Base-by-base conservation (phyloP, 345 rosid species). In the Nasturtium officinale region DNA sequence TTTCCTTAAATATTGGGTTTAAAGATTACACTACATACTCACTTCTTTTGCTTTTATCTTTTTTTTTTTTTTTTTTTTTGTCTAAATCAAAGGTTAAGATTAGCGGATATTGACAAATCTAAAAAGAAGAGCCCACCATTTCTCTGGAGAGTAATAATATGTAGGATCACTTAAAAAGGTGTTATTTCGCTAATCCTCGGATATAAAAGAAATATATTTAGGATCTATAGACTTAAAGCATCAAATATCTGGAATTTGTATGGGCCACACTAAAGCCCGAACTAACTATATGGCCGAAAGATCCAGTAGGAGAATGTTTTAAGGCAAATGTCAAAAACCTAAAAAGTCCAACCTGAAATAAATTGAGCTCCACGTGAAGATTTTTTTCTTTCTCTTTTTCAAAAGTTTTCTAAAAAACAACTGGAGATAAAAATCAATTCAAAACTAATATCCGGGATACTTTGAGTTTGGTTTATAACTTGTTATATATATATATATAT, bases 181-280 rank as follows among this genome's bases (percentile, higher is more conserved):
- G 6, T 52, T 26, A 15, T 21, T 6, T 20, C 35, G 13, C 37
- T 54, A 65, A 55, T 26, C 63, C 70, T 72, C 54, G n/a, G 60
- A 50, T 46, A 42, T 42, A 42, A 7, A 21, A 25, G 7, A 17
- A 12, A 17, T 9, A 12, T 53, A 16, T 7, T 2, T n/a, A 17
- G 12, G 6, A 15, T 57, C 42, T 11, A 33, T 32, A 16, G 8
- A 56, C 40, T 16, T 32, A 2, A 4, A 54, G 11, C 18, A 55
- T n/a, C 23, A 20, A 9, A 20, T 11, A 20, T 11, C 52, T 9
- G 17, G 23, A 30, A 53, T 42, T 10, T 47, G 2, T 8, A 59
- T 67, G 54, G 67, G 67, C 28, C 4, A 50, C 6, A 5, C 33
- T 38, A 20, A 67, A 67, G 74, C 69, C 78, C 74, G 51, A 17